A percentile compares a stretch with the other conserved stretches of the same genome.
phyloP scores from a whole-genome alignment of 768 basidiomycete species.

The Serendipita indica region DNA sequence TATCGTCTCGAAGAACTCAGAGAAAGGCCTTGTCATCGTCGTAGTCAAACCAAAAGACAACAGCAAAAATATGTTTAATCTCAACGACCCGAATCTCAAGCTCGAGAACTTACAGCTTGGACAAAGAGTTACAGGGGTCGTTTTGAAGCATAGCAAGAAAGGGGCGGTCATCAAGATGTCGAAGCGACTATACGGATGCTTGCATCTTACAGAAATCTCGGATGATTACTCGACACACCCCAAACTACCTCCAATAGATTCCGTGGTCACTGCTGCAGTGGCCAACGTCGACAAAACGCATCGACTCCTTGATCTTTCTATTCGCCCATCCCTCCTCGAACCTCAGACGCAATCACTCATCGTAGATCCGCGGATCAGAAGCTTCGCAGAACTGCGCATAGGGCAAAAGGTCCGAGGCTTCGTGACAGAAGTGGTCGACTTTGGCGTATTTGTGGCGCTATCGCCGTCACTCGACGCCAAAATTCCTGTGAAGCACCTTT shows the following conservation, averaged over 20 bases:
- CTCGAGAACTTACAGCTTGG: slow-evolving; percentile 57
- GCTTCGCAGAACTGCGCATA: slow-evolving; percentile 44
- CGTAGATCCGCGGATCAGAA: slow-evolving; percentile 53
- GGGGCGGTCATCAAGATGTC: slow-evolving; percentile 70
- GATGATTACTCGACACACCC: slow-evolving; percentile 59
- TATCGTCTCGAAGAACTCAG: slow-evolving; percentile 78
- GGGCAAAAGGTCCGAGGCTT: slow-evolving; percentile 77
- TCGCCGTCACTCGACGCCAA: slow-evolving; percentile 77
- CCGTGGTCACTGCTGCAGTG: slow-evolving; percentile 56
- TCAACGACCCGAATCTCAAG: slow-evolving; percentile 32
- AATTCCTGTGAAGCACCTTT: slow-evolving; percentile 85
- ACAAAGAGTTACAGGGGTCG: slow-evolving; percentile 65
- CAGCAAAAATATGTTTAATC: slow-evolving; percentile 26
- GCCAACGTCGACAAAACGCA: slow-evolving; percentile 50
- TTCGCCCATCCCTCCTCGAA: slow-evolving; percentile 54
- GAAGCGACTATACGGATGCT: slow-evolving; percentile 50
- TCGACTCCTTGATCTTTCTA: slow-evolving; percentile 65
- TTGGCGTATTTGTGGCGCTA: slow-evolving; percentile 79
- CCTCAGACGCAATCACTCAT: slow-evolving; percentile 35
- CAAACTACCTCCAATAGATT: slow-evolving; percentile 45
- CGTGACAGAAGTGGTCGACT: slow-evolving; percentile 72
- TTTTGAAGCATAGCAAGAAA: slow-evolving; percentile 52
- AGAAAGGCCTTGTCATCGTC: slow-evolving; percentile 76
- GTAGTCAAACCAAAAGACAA: slow-evolving; percentile 53
- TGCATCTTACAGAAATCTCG: slow-evolving; percentile 67